Conservation (phyloP, 2,329 filamentous ascomycete genomes). For the Harringtonia aguacate region DNA sequence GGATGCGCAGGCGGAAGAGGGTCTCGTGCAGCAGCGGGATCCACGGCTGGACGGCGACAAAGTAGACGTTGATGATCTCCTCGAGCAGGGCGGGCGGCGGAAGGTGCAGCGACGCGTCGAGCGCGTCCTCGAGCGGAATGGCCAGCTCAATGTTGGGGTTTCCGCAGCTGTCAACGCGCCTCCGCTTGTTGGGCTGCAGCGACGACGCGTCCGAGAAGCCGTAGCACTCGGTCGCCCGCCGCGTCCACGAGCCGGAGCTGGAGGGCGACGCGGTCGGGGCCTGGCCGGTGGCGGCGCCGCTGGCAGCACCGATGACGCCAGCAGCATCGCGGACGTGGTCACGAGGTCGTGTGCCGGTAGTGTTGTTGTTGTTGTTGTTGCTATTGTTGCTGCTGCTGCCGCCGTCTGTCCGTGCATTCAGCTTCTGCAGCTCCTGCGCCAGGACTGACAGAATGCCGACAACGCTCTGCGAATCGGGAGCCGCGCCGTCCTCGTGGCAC, state of each 20-base stretch:
- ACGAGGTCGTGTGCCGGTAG: no score
- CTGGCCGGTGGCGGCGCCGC: neutral
- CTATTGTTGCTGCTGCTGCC: neutral
- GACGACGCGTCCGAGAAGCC: neutral
- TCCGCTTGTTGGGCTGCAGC: constrained; percentile 6
- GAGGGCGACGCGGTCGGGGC: neutral
- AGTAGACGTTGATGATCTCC: constrained; percentile 19
- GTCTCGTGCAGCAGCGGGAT: constrained; percentile 24
- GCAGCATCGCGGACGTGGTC: no score
- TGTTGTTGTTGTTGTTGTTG: no score
- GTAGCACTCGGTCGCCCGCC: neutral
- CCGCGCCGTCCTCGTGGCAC: no score
- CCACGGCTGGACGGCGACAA: constrained; percentile 23
- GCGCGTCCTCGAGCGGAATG: neutral
- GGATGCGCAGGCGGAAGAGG: constrained; percentile 17
- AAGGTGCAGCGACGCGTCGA: neutral
- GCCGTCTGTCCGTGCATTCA: neutral
- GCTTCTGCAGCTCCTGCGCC: constrained; percentile 7
- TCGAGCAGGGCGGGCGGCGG: constrained; percentile 11
- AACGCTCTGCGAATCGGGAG: neutral
- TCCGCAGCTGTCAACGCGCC: constrained; percentile 8
- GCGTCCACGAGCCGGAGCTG: neutral
- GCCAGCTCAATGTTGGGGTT: constrained; percentile 7
- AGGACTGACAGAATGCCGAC: constrained; percentile 6
- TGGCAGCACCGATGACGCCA: no score